Percentiles rank a stretch among this genome's conserved stretches.
Conservation (phyloP, 345 rosid species). For the Limnanthes douglasii region DNA sequence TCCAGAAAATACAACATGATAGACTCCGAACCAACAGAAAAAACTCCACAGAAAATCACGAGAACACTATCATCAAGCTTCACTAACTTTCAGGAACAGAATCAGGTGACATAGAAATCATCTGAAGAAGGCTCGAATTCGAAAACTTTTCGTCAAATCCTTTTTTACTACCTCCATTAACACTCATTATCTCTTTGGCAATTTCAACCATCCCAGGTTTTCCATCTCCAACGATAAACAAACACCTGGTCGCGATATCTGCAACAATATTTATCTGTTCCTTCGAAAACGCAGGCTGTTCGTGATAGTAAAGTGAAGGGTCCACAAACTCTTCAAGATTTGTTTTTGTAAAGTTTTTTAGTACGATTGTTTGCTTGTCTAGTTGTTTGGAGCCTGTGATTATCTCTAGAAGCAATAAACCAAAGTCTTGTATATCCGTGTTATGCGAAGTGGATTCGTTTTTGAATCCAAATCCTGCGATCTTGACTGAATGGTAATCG, state of each 20-base stretch:
- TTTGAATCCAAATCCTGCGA: conserved; percentile 49
- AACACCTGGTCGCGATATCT: conserved; percentile 63
- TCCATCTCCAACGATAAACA: conserved; percentile 63
- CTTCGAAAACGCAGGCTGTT: conserved; percentile 24
- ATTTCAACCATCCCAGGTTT: conserved; percentile 62
- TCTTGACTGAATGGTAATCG: conserved; percentile 34
- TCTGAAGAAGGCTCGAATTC: conserved; percentile 77
- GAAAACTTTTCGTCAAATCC: conserved; percentile 76
- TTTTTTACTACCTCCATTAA: conserved; percentile 27
- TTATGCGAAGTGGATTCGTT: conserved; percentile 10
- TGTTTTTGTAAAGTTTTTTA: conserved; percentile 30
- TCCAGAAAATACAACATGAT: too few relatives aligned
- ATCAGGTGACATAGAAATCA: conserved; percentile 89
- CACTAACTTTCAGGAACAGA: conserved; percentile 12
- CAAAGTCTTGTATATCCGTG: conserved; percentile 47
- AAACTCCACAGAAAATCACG: too few relatives aligned
- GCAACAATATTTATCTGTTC: conserved; percentile 62
- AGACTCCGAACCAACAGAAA: too few relatives aligned
- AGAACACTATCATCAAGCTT: too few relatives aligned
- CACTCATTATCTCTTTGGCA: conserved; percentile 49
- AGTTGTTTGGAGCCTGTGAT: conserved; percentile 38
- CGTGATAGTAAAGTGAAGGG: conserved; percentile 48
- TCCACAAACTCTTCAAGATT: conserved; percentile 66
- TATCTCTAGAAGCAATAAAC: conserved; percentile 50
- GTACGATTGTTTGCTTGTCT: conserved; percentile 23